Base-by-base conservation (phyloP, 2,329 filamentous ascomycete genomes). In the Didymellaceae sp. region DNA sequence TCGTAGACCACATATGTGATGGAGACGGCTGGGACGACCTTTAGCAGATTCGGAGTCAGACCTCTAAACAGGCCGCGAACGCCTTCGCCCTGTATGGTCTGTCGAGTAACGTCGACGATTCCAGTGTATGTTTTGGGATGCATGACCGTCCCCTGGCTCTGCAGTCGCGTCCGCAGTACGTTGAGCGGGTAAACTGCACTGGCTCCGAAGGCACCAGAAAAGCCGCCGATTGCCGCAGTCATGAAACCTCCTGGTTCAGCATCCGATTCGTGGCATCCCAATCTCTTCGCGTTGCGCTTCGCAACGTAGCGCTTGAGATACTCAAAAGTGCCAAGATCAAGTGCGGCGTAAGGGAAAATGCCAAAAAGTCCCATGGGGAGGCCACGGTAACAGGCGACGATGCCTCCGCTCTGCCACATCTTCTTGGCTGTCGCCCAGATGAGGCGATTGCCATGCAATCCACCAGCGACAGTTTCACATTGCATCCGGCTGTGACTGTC, bases 331-430 rank as follows among this genome's bases (percentile, higher is more conserved):
- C 90, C 91, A 66, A 99, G 87, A 70, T 99, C 94, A 68, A 99
- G 95, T 40, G 94, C 94, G 32, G 91, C 93, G 73, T 97, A 99
- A 0, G 94, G 94, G 66, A 99, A 99, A 86, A 97, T 97, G 70
- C 94, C 94, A 41, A 97, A 77, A 4, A 99, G 81, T 13, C 94
- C 94, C 84, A 97, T 94, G 0, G 91, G 92, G 25, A 99, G 82
- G 31, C 94, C 94, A 45, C 93, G 90, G 73, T 97, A 99, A 57
- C 91, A 93, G 6, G 89, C 82, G 24, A 83, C 79, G 21, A 92
- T 61, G 17, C 90, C 90, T 51, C 90, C 89, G 52, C 86, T 83
- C 31, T 81, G 82, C 79, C 87, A 91, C 88, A 99, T 96, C 71
- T 91, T 96, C 70, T 84, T 82, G 2, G 90, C 90, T 0, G 93